A percentile compares a stretch with the other conserved stretches of the same genome.
Conservation (phyloP, 371 early-diverging fungal genomes). For the Actinomortierella wolfii region DNA sequence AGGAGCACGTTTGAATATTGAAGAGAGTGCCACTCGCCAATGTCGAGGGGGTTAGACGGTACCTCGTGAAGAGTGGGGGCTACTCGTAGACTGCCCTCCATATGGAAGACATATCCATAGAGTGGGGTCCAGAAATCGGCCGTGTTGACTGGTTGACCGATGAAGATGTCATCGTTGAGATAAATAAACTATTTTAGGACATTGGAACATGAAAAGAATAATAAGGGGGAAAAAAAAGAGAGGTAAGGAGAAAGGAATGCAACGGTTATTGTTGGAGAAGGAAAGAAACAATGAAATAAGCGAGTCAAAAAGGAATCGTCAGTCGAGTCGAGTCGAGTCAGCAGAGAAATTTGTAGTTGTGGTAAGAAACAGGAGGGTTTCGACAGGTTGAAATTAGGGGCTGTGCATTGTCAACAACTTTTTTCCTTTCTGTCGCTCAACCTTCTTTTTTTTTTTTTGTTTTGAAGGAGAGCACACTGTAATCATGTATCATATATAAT, state of each 20-base stretch:
- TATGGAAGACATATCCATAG: constrained; percentile 46
- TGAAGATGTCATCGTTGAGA: constrained; percentile 47
- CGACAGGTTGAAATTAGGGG: no score
- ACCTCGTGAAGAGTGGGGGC: constrained; percentile 12
- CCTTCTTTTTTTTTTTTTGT: neutral
- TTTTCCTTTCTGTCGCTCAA: no score
- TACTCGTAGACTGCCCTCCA: constrained; percentile 34
- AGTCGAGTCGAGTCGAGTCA: no score
- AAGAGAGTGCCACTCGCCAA: constrained; percentile 46
- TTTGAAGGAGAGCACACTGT: neutral
- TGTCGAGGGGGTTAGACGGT: constrained; percentile 1
- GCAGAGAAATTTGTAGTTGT: no score
- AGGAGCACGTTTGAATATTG: constrained; percentile 40
- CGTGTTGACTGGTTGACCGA: constrained; percentile 12
- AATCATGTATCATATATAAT: no score
- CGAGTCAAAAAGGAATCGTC: neutral
- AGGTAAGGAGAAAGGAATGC: neutral
- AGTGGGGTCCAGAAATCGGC: constrained; percentile 45
- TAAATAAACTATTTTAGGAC: constrained; percentile 32
- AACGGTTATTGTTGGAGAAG: no score
- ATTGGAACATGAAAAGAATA: neutral
- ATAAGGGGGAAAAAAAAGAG: neutral
- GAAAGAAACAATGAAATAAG: neutral
- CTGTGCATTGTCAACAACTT: no score
- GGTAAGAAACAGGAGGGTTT: no score